Evolutionary conservation across 176 grass and related monocot genomes (phyloP), one percentile per base, ranked within the genome.

Genomic region (Alopecurus myosuroides): DNA sequence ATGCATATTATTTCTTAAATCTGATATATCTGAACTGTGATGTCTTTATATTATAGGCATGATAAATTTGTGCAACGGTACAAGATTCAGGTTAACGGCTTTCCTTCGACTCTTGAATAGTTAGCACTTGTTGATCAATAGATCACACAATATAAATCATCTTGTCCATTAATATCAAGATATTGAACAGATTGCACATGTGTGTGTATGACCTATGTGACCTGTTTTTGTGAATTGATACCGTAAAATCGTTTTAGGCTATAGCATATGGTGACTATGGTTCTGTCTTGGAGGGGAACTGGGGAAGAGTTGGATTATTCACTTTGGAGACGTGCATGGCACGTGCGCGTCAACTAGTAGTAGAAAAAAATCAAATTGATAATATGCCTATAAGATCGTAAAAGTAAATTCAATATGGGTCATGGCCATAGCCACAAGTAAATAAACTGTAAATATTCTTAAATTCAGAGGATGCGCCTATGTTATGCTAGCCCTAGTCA

Each of bases 271-370:
- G n/a, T n/a, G n/a, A n/a, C n/a, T n/a, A n/a, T 76, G 48, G 79
- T 50, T 76, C 89, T 63, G 86, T 98, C 75, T 52, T 95, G 88
- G 90, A 90, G 62, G n/a, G n/a, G n/a, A n/a, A n/a, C n/a, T n/a
- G n/a, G 93, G 95, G 18, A 98, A 81, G 81, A 95, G 91, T 86
- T 98, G 95, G 30, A 83, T 98, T 60, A 92, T 98, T 80, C n/a
- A n/a, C n/a, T n/a, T n/a, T n/a, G n/a, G n/a, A n/a, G n/a, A n/a
- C n/a, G n/a, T n/a, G n/a, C n/a, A n/a, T n/a, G n/a, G n/a, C n/a
- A n/a, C n/a, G n/a, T n/a, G n/a, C n/a, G n/a, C n/a, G n/a, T n/a
- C n/a, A n/a, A n/a, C n/a, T n/a, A n/a, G n/a, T n/a, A n/a, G n/a
- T n/a, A n/a, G n/a, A n/a, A n/a, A n/a, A n/a, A n/a, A n/a, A 39